phyloP scores from a whole-genome alignment of 2,329 filamentous ascomycete genomes.

The Ilyonectria destructans region DNA sequence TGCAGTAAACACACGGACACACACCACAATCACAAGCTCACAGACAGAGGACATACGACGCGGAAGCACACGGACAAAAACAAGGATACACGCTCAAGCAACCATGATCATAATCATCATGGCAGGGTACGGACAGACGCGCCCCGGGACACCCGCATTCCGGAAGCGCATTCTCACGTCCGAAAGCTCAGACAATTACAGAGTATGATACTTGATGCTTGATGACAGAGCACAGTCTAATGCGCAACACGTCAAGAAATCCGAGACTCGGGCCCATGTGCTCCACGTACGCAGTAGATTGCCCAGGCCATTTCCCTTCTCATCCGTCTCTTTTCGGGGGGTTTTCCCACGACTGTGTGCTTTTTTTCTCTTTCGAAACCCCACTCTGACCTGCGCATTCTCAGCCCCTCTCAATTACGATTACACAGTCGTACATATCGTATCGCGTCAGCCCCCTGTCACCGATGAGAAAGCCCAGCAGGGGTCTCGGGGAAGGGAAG shows the following conservation, averaged over 20 bases:
- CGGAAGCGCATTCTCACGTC: not conserved
- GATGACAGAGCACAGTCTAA: slow-evolving; percentile 2
- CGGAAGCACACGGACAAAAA: slow-evolving; percentile 13
- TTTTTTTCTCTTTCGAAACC: not conserved
- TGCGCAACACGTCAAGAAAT: slow-evolving; percentile 16
- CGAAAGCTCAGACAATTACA: not conserved
- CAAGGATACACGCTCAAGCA: not conserved
- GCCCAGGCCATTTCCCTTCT: not conserved
- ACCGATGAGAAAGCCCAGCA: not conserved
- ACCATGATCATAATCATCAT: not conserved
- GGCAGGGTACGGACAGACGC: not conserved
- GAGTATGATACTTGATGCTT: not conserved
- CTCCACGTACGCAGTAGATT: slow-evolving; percentile 14
- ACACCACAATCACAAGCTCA: not conserved
- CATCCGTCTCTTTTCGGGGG: not conserved
- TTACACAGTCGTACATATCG: slow-evolving; percentile 9
- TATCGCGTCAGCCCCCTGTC: slow-evolving; percentile 12
- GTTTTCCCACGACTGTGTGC: slow-evolving; percentile 1
- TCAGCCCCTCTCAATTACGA: slow-evolving; percentile 22
- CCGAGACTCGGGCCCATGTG: slow-evolving; percentile 17
- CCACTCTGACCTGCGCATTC: slow-evolving; percentile 15
- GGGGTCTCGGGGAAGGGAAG: slow-evolving; percentile 7
- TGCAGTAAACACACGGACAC: not conserved
- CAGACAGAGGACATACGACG: not conserved
- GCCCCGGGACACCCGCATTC: not conserved